Conservation (phyloP, 805 yeast species). For the Zygoascus biomembranicola region DNA sequence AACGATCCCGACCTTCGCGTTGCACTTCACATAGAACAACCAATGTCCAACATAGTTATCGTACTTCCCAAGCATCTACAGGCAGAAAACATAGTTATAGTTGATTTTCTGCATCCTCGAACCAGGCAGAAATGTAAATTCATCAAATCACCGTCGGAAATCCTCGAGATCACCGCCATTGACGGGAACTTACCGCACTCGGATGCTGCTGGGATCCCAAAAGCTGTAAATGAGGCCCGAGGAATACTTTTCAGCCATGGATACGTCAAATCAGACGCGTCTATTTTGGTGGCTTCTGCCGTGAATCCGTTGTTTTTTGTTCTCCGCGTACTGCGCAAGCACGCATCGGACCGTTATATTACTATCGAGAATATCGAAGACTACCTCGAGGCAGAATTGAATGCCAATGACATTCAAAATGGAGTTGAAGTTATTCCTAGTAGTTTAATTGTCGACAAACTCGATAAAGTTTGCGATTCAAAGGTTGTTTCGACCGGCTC, state of each 20-base stretch:
- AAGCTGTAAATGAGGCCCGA: constrained; percentile 9
- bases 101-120: constrained; percentile 19
- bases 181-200: constrained; percentile 9
- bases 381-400: constrained; percentile 7
- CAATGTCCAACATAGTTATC: background rate
- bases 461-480: constrained; percentile 2
- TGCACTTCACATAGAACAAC: too few relatives aligned
- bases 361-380: constrained; percentile 24
- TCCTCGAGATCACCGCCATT: constrained; percentile 20
- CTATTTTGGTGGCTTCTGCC: constrained; percentile 21
- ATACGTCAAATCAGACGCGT: constrained; percentile 15
- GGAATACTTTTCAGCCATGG: constrained; percentile 6
- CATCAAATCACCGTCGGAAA: constrained; percentile 5
- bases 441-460: background rate
- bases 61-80: background rate
- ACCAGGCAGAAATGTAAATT: constrained; percentile 16
- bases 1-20: too few relatives aligned
- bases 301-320: constrained; percentile 23
- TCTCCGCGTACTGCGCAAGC: constrained; percentile 16
- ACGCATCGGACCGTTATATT: constrained; percentile 12
- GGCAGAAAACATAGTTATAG: constrained; percentile 1
- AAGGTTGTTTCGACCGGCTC: background rate
- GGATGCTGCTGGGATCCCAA: constrained; percentile 6
- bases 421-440: constrained; percentile 3
- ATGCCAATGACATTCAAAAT: constrained; percentile 7